Conservation (phyloP, 140 eudicot species). For the Cichorium intybus region DNA sequence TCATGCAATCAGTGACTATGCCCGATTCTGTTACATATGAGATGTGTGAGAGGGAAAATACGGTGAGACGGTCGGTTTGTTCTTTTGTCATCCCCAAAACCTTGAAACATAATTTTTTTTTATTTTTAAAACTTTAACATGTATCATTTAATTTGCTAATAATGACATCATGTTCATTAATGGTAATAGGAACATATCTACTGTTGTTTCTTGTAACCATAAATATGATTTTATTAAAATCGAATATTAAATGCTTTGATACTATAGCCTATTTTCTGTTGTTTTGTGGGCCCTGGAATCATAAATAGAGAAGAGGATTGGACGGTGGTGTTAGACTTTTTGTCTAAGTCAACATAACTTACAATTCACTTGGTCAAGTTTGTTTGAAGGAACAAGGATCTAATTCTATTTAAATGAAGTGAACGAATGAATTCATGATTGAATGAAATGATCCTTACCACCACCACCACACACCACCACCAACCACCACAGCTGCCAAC, state of each 20-base stretch:
- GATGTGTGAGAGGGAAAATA: constrained; percentile 44
- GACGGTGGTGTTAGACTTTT: not conserved
- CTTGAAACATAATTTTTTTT: constrained; percentile 15
- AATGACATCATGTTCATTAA: not conserved
- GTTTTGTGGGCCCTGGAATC: constrained; percentile 16
- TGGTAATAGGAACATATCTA: not conserved
- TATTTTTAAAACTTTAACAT: not conserved
- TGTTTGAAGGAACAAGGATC: too few species aligned
- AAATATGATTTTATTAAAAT: too few species aligned
- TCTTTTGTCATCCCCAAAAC: constrained; percentile 16
- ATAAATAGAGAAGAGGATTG: not conserved
- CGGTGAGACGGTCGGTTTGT: constrained; percentile 38
- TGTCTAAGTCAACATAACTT: not conserved
- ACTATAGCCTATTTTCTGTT: not conserved
- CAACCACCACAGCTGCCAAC: too few species aligned
- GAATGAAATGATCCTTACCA: too few species aligned
- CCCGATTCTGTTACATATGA: constrained; percentile 61
- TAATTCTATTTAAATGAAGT: too few species aligned
- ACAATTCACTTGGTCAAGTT: not conserved
- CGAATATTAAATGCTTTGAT: too few species aligned
- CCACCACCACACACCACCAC: too few species aligned
- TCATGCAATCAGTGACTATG: constrained; percentile 82
- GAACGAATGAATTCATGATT: too few species aligned
- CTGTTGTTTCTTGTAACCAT: not conserved
- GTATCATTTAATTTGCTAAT: not conserved